phyloP scores from a whole-genome alignment of 495 filamentous ascomycete species.

The Penicillium steckii region DNA sequence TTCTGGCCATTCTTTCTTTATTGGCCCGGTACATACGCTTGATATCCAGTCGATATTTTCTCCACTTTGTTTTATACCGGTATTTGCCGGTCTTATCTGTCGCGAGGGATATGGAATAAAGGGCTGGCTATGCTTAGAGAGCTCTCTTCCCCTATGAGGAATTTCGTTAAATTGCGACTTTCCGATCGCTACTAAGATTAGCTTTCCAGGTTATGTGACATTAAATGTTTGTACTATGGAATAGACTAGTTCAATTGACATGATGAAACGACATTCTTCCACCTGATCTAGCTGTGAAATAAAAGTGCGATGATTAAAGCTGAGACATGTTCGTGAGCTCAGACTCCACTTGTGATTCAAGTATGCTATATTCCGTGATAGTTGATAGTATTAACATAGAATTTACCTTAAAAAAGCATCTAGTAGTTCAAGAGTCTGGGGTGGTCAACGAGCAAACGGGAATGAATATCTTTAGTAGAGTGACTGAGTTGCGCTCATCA shows the following conservation, averaged over 20 bases:
- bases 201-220: slow-evolving; percentile 3
- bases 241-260: slow-evolving; percentile 13
- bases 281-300: too few species aligned
- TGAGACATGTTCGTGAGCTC: too few species aligned
- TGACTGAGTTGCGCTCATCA: too few species aligned
- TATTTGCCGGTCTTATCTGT: neutral
- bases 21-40: slow-evolving; percentile 27
- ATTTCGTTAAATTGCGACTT: neutral
- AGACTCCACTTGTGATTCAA: too few species aligned
- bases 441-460: too few species aligned
- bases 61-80: slow-evolving; percentile 8
- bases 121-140: slow-evolving; percentile 9
- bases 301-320: too few species aligned
- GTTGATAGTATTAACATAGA: too few species aligned
- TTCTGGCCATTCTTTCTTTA: slow-evolving; percentile 17
- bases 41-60: slow-evolving; percentile 36
- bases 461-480: too few species aligned
- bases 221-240: slow-evolving; percentile 2
- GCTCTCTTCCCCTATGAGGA: slow-evolving; percentile 2
- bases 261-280: neutral
- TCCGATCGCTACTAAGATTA: neutral
- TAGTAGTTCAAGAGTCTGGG: too few species aligned
- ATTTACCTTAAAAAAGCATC: too few species aligned
- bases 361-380: too few species aligned
- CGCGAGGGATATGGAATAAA: neutral